Evolutionary conservation across 306 rosid genomes (phyloP), one percentile per base, ranked within the genome.

Genomic region (Luffa aegyptiaca): DNA sequence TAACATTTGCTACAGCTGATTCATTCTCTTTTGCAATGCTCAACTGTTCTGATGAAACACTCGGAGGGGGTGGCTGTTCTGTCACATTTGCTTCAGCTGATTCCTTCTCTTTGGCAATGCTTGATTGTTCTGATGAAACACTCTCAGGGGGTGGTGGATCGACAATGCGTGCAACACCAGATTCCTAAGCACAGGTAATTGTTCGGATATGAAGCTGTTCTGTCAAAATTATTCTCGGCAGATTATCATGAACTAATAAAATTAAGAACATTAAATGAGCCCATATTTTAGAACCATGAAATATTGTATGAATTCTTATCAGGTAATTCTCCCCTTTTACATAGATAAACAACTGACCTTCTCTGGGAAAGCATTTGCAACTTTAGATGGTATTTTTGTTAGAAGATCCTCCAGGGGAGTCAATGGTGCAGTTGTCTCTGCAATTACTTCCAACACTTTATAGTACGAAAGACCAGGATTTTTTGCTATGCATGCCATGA

Each of bases 381-480:
- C 90, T 81, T 92, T 90, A 84, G 97, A 88, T 63, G 97, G 98
- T 80, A 92, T 91, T 86, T 82, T 91, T 81, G 78, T 80, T 74
- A 95, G 95, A 88, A 95, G 97, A 69, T 92, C 88, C 81, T 91
- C 98, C 75, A 84, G 16, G 71, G 97, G 95, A 82, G 86, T 92
- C 81, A 91, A 80, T 0, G 97, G 97, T 14, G 93, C 97, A 75
- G 93, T 92, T 66, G 97, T 95, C 88, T 90, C 97, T 13, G 98
- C 98, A 82, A 92, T 79, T 56, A 84, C 97, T 86, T 95, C 98
- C 41, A 95, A 89, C 76, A 95, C 90, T 95, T 95, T 95, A 81
- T 90, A 95, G 83, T 78, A 91, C 16, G 98, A 88, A 80, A 91
- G 88, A 61, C 80, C 87, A 8, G 77, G 90, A 81, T 88, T 95